phyloP scores from a whole-genome alignment of 768 basidiomycete species.

The Pulveroboletus frians region DNA sequence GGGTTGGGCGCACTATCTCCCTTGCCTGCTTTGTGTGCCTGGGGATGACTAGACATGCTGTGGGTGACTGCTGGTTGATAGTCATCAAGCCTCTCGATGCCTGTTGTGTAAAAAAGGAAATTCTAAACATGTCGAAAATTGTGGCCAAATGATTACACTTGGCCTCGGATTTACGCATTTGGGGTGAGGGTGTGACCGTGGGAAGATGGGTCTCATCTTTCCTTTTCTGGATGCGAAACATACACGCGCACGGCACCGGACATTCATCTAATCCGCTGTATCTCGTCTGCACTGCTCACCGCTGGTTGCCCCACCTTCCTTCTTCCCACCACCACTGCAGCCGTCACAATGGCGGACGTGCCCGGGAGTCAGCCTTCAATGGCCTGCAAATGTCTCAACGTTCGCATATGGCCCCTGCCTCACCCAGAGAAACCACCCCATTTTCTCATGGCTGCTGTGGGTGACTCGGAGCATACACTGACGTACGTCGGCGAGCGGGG shows the following conservation, averaged over 20 bases:
- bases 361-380: slow-evolving; percentile 26
- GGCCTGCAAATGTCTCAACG: slow-evolving; percentile 70
- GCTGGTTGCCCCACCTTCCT: slow-evolving; percentile 17
- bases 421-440: slow-evolving; percentile 27
- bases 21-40: slow-evolving; percentile 2
- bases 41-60: neutral
- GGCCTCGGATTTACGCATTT: neutral
- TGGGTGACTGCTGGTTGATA: neutral
- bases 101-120: slow-evolving; percentile 5
- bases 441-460: slow-evolving; percentile 26
- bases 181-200: slow-evolving; percentile 19
- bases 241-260: slow-evolving; percentile 28
- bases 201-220: slow-evolving; percentile 13
- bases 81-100: neutral
- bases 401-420: slow-evolving; percentile 46
- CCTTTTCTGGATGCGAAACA: slow-evolving; percentile 25
- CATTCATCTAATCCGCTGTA: slow-evolving; percentile 31
- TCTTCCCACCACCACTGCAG: slow-evolving; percentile 15
- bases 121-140: slow-evolving; percentile 7
- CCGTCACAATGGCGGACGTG: slow-evolving; percentile 22
- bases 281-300: slow-evolving; percentile 22
- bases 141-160: slow-evolving; percentile 3
- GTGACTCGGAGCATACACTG: slow-evolving; percentile 41
- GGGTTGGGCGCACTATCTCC: slow-evolving; percentile 12
- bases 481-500: slow-evolving; percentile 66